These are phyloP conservation scores for Candida methanosorbosa DNA, from an alignment of 805 yeast genomes.

Conservation along the genomic window DNA sequence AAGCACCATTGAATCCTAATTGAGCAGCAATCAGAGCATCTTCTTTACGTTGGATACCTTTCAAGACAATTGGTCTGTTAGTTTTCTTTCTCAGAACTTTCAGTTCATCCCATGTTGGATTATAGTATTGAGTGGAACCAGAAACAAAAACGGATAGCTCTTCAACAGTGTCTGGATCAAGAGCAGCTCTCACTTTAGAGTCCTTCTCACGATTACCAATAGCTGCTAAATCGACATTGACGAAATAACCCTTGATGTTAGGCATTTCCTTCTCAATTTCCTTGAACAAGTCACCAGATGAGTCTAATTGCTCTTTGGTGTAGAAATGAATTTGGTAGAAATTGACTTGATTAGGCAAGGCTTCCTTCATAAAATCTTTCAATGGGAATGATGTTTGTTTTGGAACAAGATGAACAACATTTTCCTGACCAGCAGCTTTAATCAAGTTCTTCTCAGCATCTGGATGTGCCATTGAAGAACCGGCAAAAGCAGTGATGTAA, in stretches of 20 bases:
- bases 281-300: conserved; percentile 20
- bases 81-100: conserved; percentile 43
- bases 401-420: conserved; percentile 73
- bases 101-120: conserved; percentile 52
- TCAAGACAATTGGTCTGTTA: conserved; percentile 39
- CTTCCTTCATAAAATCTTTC: conserved; percentile 61
- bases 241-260: conserved; percentile 69
- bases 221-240: conserved; percentile 82
- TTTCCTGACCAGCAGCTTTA: conserved; percentile 57
- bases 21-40: conserved; percentile 52
- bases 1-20: conserved; percentile 50
- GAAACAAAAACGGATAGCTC: conserved; percentile 8
- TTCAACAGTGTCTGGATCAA: conserved; percentile 21
- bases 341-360: conserved; percentile 47
- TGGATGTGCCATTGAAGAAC: conserved; percentile 77
- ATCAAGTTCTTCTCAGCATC: conserved; percentile 83
- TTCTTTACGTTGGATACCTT: conserved; percentile 58
- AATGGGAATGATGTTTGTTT: conserved; percentile 76
- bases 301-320: conserved; percentile 50
- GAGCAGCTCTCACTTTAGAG: conserved; percentile 51
- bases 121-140: conserved; percentile 6
- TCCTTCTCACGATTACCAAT: conserved; percentile 84
- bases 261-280: conserved; percentile 25
- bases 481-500: conserved; percentile 84
- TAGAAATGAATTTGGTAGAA: conserved; percentile 79